Evolutionary conservation across 2,329 filamentous ascomycete species (phyloP), one percentile per base, ranked within the genome.

Genomic region (Monosporascus ibericus): DNA sequence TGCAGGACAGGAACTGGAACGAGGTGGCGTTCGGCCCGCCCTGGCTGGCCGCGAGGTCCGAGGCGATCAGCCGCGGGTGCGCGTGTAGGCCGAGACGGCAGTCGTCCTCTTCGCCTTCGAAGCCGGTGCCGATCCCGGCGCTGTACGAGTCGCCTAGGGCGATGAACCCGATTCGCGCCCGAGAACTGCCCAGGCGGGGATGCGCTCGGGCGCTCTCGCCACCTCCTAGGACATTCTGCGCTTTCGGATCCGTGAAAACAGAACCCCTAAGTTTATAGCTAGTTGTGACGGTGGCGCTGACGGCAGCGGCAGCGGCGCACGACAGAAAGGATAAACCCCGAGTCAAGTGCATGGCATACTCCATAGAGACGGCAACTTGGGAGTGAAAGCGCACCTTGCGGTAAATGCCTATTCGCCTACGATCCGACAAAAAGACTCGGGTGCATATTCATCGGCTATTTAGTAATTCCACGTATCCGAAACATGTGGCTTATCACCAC

Each of bases 131-230:
- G 52, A 77, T 77, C 34, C 75, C 75, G 3, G 75, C 73, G 47
- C 71, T 73, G 58, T 77, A 78, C 6, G 74, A 76, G 55, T 78
- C 74, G 7, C 73, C 74, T 14, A 76, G 62, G 9, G 73, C 71
- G 52, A 69, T 67, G 58, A 76, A 75, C 49, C 72, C 71, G 6
- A 59, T 53, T 8, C 49, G 49, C 7, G 48, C 25, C 7, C 22
- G 25, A 3, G 40, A 15, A 9, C 8, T n/a, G 27, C 7, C 22
- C 47, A 51, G 34, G 14, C 52, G 47, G 25, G 48, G 22, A 20
- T 40, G 47, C 6, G 39, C 22, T n/a, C 22, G 39, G 39, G 27
- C 9, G 27, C 27, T 30, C 15, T 47, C 38, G 27, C 51, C 24
- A 14, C 40, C 52, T 4, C 52, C 39, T 17, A 60, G 40, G 18